Evolutionary conservation across 768 basidiomycete genomes (phyloP).

Genomic region (Tephrocybe sp.): DNA sequence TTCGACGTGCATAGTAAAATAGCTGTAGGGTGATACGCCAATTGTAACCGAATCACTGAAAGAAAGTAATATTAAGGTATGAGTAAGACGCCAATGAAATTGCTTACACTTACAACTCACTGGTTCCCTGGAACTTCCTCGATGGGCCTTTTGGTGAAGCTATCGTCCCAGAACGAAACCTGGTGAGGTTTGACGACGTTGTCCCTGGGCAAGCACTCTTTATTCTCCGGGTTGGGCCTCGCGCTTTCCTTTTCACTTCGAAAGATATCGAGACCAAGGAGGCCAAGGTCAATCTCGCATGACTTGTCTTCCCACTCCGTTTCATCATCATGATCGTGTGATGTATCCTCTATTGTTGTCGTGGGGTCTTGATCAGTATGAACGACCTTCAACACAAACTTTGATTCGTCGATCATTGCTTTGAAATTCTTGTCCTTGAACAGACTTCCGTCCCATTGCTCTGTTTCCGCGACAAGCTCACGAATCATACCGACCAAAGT

Average conservation of each 20-base stretch:
- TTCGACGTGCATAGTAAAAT: too few species aligned
- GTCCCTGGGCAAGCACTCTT: background rate
- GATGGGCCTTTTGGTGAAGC: too few species aligned
- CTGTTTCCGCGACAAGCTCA: constrained; percentile 49
- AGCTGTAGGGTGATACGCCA: too few species aligned
- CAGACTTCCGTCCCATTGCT: constrained; percentile 47
- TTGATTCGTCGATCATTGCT: constrained; percentile 36
- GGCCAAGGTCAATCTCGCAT: constrained; percentile 20
- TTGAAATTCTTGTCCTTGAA: constrained; percentile 49
- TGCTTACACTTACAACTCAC: too few species aligned
- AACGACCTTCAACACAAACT: constrained; percentile 5
- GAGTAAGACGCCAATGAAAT: too few species aligned
- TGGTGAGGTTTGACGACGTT: constrained; percentile 1
- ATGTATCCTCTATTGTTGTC: too few species aligned
- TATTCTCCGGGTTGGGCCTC: constrained; percentile 6
- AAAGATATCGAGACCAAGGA: constrained; percentile 23
- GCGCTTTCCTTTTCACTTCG: constrained; percentile 10
- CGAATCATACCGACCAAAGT: constrained; percentile 40
- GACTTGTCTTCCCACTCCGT: constrained; percentile 18
- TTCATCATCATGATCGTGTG: too few species aligned
- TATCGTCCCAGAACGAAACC: constrained; percentile 21
- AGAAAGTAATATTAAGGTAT: too few species aligned
- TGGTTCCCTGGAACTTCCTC: too few species aligned
- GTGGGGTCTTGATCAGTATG: background rate
- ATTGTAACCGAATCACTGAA: too few species aligned